A percentile compares a stretch with the other conserved stretches of the same genome.
Conservation (phyloP, 2,329 filamentous ascomycete genomes). For the Penicillium sp. region DNA sequence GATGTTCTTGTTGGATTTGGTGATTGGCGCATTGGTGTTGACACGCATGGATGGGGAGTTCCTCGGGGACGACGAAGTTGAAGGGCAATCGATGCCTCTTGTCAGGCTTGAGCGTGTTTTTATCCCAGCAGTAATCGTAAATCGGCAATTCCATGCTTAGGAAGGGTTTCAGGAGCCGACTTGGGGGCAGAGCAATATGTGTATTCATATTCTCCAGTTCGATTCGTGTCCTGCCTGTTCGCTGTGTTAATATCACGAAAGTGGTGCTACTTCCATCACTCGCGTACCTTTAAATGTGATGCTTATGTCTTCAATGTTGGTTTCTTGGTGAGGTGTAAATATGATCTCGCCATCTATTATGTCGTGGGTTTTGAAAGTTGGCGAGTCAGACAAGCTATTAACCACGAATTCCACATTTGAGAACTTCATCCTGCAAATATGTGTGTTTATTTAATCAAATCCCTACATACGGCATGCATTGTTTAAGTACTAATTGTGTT, state of each 20-base stretch:
- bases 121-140: background rate
- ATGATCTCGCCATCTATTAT: too few species aligned
- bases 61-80: conserved; percentile 17
- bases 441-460: too few species aligned
- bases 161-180: conserved; percentile 10
- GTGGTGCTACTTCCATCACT: too few species aligned
- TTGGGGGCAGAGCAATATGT: background rate
- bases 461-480: background rate
- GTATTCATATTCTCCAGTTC: background rate
- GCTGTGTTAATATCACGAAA: background rate
- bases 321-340: too few species aligned
- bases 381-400: too few species aligned
- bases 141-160: conserved; percentile 2
- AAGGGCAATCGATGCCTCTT: conserved; percentile 12
- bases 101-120: background rate
- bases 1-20: conserved; percentile 17
- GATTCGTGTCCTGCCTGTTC: conserved; percentile 12
- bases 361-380: too few species aligned
- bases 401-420: too few species aligned
- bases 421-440: too few species aligned
- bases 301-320: too few species aligned
- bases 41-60: conserved; percentile 18
- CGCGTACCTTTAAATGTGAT: too few species aligned
- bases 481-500: background rate
- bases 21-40: conserved; percentile 13